phyloP scores from a whole-genome alignment of 192 early-diverging fungal genomes.

The Coemansia pectinata region DNA sequence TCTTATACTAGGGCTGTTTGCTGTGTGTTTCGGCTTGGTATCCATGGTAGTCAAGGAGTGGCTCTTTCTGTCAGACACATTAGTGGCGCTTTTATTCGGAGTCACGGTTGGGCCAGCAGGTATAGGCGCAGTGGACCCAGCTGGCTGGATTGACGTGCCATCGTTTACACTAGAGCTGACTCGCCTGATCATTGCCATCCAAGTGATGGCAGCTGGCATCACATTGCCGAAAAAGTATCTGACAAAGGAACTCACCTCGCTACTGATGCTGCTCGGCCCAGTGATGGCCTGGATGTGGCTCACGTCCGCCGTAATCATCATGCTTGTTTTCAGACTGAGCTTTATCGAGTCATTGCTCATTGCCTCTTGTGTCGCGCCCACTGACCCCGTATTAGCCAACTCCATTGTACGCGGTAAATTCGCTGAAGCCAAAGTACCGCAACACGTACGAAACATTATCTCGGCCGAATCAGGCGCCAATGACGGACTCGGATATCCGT shows the following conservation, averaged over 20 bases:
- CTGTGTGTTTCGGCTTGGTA: conserved; percentile 63
- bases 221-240: conserved; percentile 76
- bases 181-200: conserved; percentile 74
- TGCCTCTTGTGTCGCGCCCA: conserved; percentile 80
- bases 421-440: conserved; percentile 83
- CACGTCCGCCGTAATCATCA: conserved; percentile 66
- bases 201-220: conserved; percentile 82
- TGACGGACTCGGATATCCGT: conserved; percentile 79
- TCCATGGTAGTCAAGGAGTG: conserved; percentile 67
- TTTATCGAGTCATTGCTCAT: conserved; percentile 75
- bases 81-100: conserved; percentile 78
- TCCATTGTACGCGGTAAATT: conserved; percentile 88
- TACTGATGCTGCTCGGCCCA: conserved; percentile 73
- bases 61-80: conserved; percentile 68
- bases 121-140: conserved; percentile 67
- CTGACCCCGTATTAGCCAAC: conserved; percentile 90
- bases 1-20: conserved; percentile 65
- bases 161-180: conserved; percentile 66
- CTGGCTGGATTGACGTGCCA: conserved; percentile 39
- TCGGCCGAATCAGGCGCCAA: conserved; percentile 82
- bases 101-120: conserved; percentile 73
- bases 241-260: conserved; percentile 60
- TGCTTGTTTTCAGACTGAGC: conserved; percentile 46
- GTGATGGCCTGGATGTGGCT: conserved; percentile 81
- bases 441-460: conserved; percentile 67